Conservation (phyloP, 2,329 filamentous ascomycete species). For the Fragosphaeria purpurea region DNA sequence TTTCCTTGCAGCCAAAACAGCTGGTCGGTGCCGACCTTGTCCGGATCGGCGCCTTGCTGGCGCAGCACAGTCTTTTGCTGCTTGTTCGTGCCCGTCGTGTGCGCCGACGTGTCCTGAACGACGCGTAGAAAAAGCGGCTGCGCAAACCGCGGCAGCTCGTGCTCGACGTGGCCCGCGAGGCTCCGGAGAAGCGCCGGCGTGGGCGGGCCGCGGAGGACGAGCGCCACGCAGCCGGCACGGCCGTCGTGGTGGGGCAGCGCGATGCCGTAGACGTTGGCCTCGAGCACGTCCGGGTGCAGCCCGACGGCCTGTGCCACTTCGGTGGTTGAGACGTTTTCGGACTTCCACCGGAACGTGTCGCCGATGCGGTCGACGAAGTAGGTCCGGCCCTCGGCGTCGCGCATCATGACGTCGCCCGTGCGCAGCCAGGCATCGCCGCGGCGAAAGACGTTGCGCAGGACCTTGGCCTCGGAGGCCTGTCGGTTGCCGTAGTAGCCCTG, state of each 20-base stretch:
- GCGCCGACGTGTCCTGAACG: constrained; percentile 43
- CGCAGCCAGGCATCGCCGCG: constrained; percentile 77
- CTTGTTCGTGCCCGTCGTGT: constrained; percentile 77
- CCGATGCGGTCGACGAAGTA: constrained; percentile 77
- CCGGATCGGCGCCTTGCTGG: constrained; percentile 63
- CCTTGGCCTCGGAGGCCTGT: constrained; percentile 60
- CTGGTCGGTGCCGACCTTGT: constrained; percentile 36
- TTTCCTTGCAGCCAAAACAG: constrained; percentile 57
- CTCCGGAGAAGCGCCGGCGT: constrained; percentile 38
- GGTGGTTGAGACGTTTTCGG: constrained; percentile 71
- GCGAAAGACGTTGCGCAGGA: constrained; percentile 61
- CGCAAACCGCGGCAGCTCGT: constrained; percentile 60
- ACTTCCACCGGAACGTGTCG: constrained; percentile 73
- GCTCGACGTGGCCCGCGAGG: constrained; percentile 48
- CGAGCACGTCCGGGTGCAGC: constrained; percentile 53
- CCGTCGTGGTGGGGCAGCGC: constrained; percentile 72
- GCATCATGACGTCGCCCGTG: constrained; percentile 71
- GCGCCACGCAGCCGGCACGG: constrained; percentile 60
- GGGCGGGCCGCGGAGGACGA: constrained; percentile 33
- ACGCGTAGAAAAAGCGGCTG: constrained; percentile 69
- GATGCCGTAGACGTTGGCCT: constrained; percentile 84
- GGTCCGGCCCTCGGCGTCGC: constrained; percentile 58
- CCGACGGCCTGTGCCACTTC: constrained; percentile 73
- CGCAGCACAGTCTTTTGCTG: constrained; percentile 70
- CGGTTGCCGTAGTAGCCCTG: constrained; percentile 75